Base-by-base conservation (phyloP, 148 eudicot species). In the Dysphania ambrosioides region DNA sequence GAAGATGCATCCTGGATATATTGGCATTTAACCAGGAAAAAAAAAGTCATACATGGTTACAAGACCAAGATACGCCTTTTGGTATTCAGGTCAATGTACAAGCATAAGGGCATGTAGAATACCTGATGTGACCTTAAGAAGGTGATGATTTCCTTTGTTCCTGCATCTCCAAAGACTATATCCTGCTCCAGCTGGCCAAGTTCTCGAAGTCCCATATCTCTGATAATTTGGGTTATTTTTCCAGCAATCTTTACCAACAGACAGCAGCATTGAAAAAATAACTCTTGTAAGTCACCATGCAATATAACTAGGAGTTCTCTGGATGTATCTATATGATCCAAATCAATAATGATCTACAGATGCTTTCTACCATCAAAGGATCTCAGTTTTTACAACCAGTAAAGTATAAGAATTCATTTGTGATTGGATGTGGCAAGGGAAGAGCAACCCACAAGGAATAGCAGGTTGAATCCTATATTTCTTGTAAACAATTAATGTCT, bases 161-260 rank as follows among this genome's bases (percentile, higher is more conserved):
- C 99, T 62, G 97, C 97, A 85, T 92, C 97, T 40, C 99, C 99
- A 82, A 96, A 96, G 74, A 92, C 99, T 72, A 96, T 87, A 85
- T 96, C 99, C 84, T 96, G 99, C 86, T 96, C 99, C 73, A 96
- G 82, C 80, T 96, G 97, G 71, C 99, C 99, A 69, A 96, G 93
- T 7, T 96, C 99, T 41, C 97, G 86, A 73, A 96, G 90, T 38
- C 85, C 90, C 75, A 76, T 72, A 3, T 92, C 97, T 78, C 97
- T 85, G 69, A 96, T 90, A 61, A 90, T 77, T 80, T 67, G 75
- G 79, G 90, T 92, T 66, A 96, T 72, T 85, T 90, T 90, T 75
- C 97, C 99, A 82, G 99, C 99, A 83, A 96, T 88, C 99, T 96
- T 87, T 42, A 78, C 56, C 66, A 75, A 72, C n/a, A 73, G 71